Evolutionary conservation across 2,329 filamentous ascomycete genomes (phyloP), one percentile per base, ranked within the genome.

Genomic region (Rutstroemia sydowiana): DNA sequence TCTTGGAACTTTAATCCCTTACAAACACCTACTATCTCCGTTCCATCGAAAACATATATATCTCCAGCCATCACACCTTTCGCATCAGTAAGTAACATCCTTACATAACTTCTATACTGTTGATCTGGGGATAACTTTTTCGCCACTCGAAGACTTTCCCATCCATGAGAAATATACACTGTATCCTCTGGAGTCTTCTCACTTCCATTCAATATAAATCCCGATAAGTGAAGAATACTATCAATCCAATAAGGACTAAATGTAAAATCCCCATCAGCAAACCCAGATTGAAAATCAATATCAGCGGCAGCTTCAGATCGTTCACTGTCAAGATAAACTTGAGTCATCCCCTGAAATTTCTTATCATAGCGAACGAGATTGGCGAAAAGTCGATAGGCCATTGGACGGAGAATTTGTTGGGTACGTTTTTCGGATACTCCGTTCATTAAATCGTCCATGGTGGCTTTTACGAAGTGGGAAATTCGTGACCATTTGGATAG

Each of bases 311-410:
- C 71, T 62, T 75, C 72, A 53, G 68, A 69, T 5, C 64, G 28
- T 44, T 82, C 79, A 45, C 69, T 65, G 42, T 62, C 57, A 5
- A 82, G 67, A 21, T 81, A 71, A 11, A 81, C 75, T 49, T 78
- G 75, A 21, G 79, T 71, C 66, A 81, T 79, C 20, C 77, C 78
- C 46, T 70, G 71, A 63, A 78, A 82, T 18, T 70, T 69, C 6
- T 60, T 65, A 14, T 70, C 69, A 57, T 81, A 82, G 59, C 79
- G 75, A 3, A 81, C 78, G 0, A 81, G 66, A 39, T 75, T 71
- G 31, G 71, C 70, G 58, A 76, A 76, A 49, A 84, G 75, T 70
- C 88, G 89, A 75, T 92, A 92, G 13, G 84, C 83, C 71, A 88
- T 10, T 31, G 83, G 84, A 20, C 84, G 80, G 9, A 16, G 14